Conservation (phyloP, 257 asterid species). For the Primulina huaijiensis region DNA sequence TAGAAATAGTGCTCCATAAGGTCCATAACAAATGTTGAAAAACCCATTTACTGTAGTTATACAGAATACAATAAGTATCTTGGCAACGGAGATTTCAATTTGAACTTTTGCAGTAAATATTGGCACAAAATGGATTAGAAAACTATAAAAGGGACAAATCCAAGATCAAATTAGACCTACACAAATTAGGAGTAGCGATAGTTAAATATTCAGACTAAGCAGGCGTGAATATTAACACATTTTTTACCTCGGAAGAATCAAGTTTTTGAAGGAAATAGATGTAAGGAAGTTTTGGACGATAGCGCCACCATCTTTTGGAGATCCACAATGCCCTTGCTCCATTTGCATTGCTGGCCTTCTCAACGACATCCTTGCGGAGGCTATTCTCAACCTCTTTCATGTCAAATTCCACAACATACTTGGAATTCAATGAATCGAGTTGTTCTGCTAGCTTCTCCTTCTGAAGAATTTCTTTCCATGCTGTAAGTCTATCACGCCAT, state of each 20-base stretch:
- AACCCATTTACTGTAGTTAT: not conserved
- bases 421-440: constrained; percentile 55
- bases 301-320: constrained; percentile 99
- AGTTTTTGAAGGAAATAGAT: constrained; percentile 93
- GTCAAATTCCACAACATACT: constrained; percentile 92
- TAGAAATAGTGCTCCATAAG: constrained; percentile 4
- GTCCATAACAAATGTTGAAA: not conserved
- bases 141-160: constrained; percentile 1
- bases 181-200: not conserved
- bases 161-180: constrained; percentile 2
- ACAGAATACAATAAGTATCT: constrained; percentile 14
- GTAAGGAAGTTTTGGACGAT: constrained; percentile 96
- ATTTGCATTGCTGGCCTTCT: constrained; percentile 52
- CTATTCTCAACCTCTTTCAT: constrained; percentile 96
- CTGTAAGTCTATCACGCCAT: constrained; percentile 82
- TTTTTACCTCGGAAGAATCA: constrained; percentile 84
- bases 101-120: constrained; percentile 15
- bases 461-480: constrained; percentile 77
- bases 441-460: constrained; percentile 74
- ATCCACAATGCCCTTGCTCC: constrained; percentile 93
- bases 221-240: constrained; percentile 21
- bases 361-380: constrained; percentile 80
- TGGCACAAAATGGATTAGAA: constrained; percentile 2
- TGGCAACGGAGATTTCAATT: constrained; percentile 21
- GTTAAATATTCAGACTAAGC: constrained; percentile 6